A percentile compares a stretch with the other conserved stretches of the same genome.
These are phyloP conservation scores for Tremella yokohamensis DNA, from an alignment of 768 basidiomycete species.

Conservation along the genomic window DNA sequence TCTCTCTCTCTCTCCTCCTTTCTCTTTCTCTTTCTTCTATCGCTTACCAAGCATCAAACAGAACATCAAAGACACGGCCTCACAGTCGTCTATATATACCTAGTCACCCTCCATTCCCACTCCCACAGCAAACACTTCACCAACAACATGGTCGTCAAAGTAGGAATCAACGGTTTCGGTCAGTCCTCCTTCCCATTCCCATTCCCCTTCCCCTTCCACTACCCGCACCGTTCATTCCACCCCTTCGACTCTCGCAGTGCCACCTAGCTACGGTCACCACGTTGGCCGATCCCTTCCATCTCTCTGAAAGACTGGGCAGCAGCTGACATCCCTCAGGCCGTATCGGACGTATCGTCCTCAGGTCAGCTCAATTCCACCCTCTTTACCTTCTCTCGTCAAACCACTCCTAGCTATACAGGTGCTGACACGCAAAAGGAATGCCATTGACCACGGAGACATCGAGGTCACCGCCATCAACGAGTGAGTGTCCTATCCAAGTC, in stretches of 20 bases:
- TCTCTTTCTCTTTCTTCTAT: slow-evolving; percentile 16
- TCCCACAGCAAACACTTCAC: slow-evolving; percentile 6
- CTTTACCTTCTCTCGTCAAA: neutral
- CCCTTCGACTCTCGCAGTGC: neutral
- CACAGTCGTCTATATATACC: neutral
- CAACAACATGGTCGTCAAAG: slow-evolving; percentile 63
- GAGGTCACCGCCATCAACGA: slow-evolving; percentile 94
- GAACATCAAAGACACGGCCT: neutral
- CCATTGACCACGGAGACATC: slow-evolving; percentile 68
- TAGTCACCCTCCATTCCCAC: neutral
- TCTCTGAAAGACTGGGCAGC: neutral
- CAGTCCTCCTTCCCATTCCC: slow-evolving; percentile 11
- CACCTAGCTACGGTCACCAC: no score
- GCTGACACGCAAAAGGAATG: slow-evolving; percentile 63
- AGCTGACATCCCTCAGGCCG: slow-evolving; percentile 63
- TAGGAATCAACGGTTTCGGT: slow-evolving; percentile 92
- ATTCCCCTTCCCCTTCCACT: slow-evolving; percentile 11
- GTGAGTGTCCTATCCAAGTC: slow-evolving; percentile 55
- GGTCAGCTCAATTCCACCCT: slow-evolving; percentile 18
- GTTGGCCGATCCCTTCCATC: slow-evolving; percentile 5
- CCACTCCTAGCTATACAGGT: neutral
- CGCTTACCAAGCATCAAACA: slow-evolving; percentile 5
- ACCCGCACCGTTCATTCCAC: neutral
- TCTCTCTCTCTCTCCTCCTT: no score
- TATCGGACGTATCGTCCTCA: slow-evolving; percentile 94